These are phyloP conservation scores for Fusarium camptoceras DNA, from an alignment of 2,329 filamentous ascomycete genomes.

Conservation along the genomic window DNA sequence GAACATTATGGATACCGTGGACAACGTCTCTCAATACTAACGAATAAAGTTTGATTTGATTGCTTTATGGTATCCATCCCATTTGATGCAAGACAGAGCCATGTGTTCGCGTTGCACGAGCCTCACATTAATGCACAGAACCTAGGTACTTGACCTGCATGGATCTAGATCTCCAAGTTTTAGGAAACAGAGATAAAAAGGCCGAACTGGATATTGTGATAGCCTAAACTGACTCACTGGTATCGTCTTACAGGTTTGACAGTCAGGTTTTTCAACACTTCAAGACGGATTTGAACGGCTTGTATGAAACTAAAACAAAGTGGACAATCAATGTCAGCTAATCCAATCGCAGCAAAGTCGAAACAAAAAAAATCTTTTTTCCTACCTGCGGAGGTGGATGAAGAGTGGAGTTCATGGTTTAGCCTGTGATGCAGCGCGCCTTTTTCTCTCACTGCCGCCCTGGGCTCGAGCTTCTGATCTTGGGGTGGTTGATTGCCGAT, in stretches of 20 bases:
- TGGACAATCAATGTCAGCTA: conserved; percentile 1
- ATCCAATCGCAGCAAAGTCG: conserved; percentile 30
- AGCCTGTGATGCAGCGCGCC: conserved; percentile 23
- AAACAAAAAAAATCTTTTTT: conserved; percentile 32
- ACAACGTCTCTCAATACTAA: not conserved
- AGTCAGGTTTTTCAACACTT: conserved; percentile 13
- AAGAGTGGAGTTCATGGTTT: conserved; percentile 33
- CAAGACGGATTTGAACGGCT: conserved; percentile 26
- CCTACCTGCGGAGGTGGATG: conserved; percentile 31
- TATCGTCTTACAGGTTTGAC: not conserved
- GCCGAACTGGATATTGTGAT: not conserved
- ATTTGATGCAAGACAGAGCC: not conserved
- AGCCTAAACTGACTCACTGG: not conserved
- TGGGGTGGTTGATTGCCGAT: conserved; percentile 15
- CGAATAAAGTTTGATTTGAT: not conserved
- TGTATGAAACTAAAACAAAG: conserved; percentile 22
- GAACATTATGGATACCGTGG: not conserved
- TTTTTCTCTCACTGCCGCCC: conserved; percentile 30
- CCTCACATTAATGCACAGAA: conserved; percentile 13
- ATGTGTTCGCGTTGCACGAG: conserved; percentile 35
- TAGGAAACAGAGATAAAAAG: not conserved
- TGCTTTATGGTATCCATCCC: not conserved
- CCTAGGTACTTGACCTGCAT: not conserved
- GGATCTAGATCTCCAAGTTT: not conserved
- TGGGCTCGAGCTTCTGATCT: conserved; percentile 27